phyloP scores from a whole-genome alignment of 768 basidiomycete genomes.

The Termitomyces sp. region DNA sequence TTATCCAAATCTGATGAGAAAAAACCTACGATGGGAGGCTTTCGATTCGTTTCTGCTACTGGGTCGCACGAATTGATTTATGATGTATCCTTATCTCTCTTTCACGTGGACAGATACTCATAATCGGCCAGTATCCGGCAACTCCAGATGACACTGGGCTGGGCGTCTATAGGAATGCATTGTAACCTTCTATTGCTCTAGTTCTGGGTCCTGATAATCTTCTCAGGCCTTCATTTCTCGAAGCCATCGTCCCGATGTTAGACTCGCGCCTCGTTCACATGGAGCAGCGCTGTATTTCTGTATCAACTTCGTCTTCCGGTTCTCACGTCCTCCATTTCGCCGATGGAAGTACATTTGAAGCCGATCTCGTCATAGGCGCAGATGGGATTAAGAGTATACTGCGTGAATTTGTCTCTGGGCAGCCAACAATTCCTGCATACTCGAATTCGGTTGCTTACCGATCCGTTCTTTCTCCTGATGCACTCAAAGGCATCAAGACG shows the following conservation, averaged over 20 bases:
- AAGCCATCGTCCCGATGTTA: constrained; percentile 41
- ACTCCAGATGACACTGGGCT: constrained; percentile 32
- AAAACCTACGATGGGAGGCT: constrained; percentile 27
- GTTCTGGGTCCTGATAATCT: background rate
- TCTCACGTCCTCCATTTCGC: constrained; percentile 38
- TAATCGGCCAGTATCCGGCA: constrained; percentile 27
- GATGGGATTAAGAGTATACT: constrained; percentile 50
- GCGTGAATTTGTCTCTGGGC: constrained; percentile 30
- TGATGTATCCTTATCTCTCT: constrained; percentile 29
- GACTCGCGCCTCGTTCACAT: constrained; percentile 42
- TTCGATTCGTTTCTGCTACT: constrained; percentile 38
- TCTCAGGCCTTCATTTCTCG: constrained; percentile 46
- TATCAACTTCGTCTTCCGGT: constrained; percentile 23
- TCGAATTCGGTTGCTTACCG: constrained; percentile 49
- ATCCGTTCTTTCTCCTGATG: constrained; percentile 37
- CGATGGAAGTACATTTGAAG: constrained; percentile 43
- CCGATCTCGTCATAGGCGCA: constrained; percentile 49
- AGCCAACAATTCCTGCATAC: constrained; percentile 29
- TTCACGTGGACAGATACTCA: background rate
- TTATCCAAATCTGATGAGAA: constrained; percentile 32
- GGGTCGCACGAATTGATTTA: constrained; percentile 40
- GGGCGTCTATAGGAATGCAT: constrained; percentile 39
- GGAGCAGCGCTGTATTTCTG: constrained; percentile 43
- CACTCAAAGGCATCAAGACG: constrained; percentile 34
- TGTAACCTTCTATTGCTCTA: background rate